Evolutionary conservation across 805 yeast species (phyloP).

Genomic region (Candida ipomoeae): DNA sequence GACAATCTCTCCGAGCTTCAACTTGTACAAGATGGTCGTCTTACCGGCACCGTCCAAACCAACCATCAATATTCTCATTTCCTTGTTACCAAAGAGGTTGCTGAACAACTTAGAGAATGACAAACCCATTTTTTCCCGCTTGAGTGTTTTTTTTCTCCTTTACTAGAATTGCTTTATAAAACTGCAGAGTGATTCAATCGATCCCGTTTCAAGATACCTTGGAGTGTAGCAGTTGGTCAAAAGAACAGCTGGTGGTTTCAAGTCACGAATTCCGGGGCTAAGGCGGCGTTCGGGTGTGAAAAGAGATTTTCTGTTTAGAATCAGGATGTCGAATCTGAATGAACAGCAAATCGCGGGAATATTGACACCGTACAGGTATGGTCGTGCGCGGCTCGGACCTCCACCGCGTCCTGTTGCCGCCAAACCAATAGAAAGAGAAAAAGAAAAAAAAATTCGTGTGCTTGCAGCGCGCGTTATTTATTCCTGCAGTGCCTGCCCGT

Average conservation of each 20-base stretch:
- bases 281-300: constrained; percentile 1
- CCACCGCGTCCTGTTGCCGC: constrained; percentile 10
- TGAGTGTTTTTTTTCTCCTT: background rate
- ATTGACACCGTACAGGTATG: constrained; percentile 16
- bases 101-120: constrained; percentile 89
- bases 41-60: constrained; percentile 99
- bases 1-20: constrained; percentile 92
- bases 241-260: constrained; percentile 2
- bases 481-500: background rate
- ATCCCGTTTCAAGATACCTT: constrained; percentile 3
- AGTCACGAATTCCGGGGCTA: background rate
- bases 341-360: constrained; percentile 24
- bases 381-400: constrained; percentile 13
- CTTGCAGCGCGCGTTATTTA: constrained; percentile 4
- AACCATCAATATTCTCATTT: constrained; percentile 97
- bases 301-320: constrained; percentile 13
- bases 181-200: background rate
- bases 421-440: constrained; percentile 3
- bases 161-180: background rate
- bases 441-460: constrained; percentile 3
- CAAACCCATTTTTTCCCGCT: constrained; percentile 66
- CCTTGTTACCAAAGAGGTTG: constrained; percentile 96
- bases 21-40: constrained; percentile 92
- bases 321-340: constrained; percentile 19
- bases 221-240: constrained; percentile 3